Conservation (phyloP, 108 stramenopile genomes). For the Fragilaria radians region DNA sequence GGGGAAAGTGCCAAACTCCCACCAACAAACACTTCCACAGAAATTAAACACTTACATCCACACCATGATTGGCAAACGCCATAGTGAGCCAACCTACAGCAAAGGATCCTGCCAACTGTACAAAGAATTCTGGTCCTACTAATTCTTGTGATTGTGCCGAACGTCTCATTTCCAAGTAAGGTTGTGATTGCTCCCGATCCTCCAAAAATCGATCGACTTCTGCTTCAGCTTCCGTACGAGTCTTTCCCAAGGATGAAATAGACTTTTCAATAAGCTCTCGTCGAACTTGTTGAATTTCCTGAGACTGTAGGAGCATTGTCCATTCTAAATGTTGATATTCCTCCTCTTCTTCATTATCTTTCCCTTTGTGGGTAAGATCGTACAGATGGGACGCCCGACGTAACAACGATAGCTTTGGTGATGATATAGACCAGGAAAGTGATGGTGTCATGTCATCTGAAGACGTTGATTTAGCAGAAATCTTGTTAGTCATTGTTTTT, state of each 20-base stretch:
- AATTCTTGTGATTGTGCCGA: slow-evolving; percentile 9
- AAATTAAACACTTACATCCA: background rate
- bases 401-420: too few species aligned
- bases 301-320: background rate
- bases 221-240: background rate
- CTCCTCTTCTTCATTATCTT: too few species aligned
- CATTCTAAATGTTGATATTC: too few species aligned
- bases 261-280: slow-evolving; percentile 9
- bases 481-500: too few species aligned
- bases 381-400: too few species aligned
- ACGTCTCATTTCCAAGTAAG: slow-evolving; percentile 16
- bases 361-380: too few species aligned
- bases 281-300: slow-evolving; percentile 9
- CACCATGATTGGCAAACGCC: slow-evolving; percentile 5
- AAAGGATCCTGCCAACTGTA: slow-evolving; percentile 7
- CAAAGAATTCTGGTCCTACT: slow-evolving; percentile 4
- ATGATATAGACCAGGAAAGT: too few species aligned
- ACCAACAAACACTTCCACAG: background rate
- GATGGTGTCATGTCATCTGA: too few species aligned
- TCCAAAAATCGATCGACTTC: slow-evolving; percentile 13
- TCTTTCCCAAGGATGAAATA: slow-evolving; percentile 3
- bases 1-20: background rate
- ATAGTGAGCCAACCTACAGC: background rate
- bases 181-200: slow-evolving; percentile 2
- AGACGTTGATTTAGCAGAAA: too few species aligned